Evolutionary conservation across 179 eudicot genomes (phyloP), one percentile per base, ranked within the genome.

Genomic region (Silene coronaria): DNA sequence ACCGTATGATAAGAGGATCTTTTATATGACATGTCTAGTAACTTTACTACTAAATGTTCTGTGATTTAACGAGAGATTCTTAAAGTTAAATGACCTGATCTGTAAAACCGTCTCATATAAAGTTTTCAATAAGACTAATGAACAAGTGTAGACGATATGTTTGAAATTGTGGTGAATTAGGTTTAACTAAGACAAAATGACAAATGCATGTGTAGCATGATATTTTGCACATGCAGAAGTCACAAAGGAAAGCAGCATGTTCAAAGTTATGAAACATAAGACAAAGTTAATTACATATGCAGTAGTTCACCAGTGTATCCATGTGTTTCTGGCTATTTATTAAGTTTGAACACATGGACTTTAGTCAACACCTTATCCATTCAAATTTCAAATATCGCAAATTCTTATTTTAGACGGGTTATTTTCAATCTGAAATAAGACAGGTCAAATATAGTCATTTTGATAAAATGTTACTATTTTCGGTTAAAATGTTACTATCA

Each of bases 171-270:
- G 6, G 38, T 63, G 30, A 61, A 23, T 24, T 23, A 26, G 9
- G n/a, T 13, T 64, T 30, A 65, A 65, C n/a, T 0, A 66, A 2
- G 70, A 32, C 70, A 67, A 67, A 21, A 45, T 45, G 51, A 45
- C 51, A 45, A 45, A 12, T 12, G 71, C 71, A 67, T 67, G 55
- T 67, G 71, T 67, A 67, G 46, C 46, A 17, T 30, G 70, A 30
- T 32, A 1, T 30, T 30, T 11, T 67, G n/a, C 71, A 67, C 71
- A 67, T 67, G 71, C 5, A 11, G 1, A n/a, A 34, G 70, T 6
- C 26, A 26, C 21, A 66, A 17, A 0, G 6, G 24, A 66, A 14
- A 32, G 24, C 10, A 16, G 5, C 21, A 66, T 0, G 5, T 21
- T 30, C 21, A n/a, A 66, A 66, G 36, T 66, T 32, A 19, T 24